Percentiles rank a stretch among this genome's conserved stretches.
phyloP scores from a whole-genome alignment of 2,329 filamentous ascomycete genomes.

The Thelonectria olida region DNA sequence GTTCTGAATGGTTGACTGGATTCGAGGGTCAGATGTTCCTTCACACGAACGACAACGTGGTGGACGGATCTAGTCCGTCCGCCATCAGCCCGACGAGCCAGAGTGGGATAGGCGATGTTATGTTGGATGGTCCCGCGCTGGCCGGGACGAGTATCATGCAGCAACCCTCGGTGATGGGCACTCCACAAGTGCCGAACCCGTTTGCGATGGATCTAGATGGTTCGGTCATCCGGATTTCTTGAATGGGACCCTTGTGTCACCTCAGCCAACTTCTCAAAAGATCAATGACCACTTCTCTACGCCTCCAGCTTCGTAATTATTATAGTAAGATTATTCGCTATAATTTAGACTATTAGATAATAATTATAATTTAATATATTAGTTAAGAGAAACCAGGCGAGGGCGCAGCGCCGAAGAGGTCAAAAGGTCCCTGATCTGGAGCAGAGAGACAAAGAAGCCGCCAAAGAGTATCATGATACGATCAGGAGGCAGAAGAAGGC shows the following conservation, averaged over 20 bases:
- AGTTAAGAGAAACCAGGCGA: no score
- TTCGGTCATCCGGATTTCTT: constrained; percentile 79
- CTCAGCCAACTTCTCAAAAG: constrained; percentile 76
- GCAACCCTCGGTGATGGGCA: constrained; percentile 74
- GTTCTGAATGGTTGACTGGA: constrained; percentile 83
- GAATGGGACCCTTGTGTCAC: constrained; percentile 77
- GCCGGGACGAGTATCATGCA: constrained; percentile 69
- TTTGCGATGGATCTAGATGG: constrained; percentile 80
- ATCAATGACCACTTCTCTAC: constrained; percentile 81
- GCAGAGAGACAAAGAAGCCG: no score
- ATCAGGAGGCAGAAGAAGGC: no score
- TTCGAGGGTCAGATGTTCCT: constrained; percentile 83
- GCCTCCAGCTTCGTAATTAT: constrained; percentile 76
- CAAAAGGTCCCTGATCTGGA: no score
- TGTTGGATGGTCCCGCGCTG: constrained; percentile 78
- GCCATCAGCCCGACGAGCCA: constrained; percentile 95
- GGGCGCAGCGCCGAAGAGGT: no score
- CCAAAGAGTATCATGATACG: no score
- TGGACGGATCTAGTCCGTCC: constrained; percentile 94
- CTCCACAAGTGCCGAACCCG: constrained; percentile 72
- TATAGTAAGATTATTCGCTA: no score
- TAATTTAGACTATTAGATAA: no score
- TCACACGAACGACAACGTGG: constrained; percentile 77
- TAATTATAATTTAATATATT: no score
- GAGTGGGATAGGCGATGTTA: constrained; percentile 88